A percentile compares a stretch with the other conserved stretches of the same genome.
phyloP scores from a whole-genome alignment of 805 yeast genomes.

The Pichia pseudocactophila region DNA sequence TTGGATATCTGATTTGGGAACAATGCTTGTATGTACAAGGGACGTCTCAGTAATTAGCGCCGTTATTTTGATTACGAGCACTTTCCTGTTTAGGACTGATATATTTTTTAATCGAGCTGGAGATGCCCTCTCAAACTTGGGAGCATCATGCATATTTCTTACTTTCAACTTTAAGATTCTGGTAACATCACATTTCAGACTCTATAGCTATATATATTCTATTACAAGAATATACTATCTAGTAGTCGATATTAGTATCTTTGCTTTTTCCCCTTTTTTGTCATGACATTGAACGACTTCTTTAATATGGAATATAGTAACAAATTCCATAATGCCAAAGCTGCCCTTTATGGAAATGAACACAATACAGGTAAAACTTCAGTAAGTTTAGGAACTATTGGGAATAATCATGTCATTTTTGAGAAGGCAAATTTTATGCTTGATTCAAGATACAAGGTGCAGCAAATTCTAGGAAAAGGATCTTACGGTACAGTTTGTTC shows the following conservation, averaged over 20 bases:
- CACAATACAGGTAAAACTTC: neutral
- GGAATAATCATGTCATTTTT: constrained; percentile 26
- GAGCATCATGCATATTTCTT: neutral
- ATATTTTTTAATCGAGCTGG: no score
- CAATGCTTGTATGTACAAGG: neutral
- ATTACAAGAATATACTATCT: no score
- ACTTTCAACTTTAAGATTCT: no score
- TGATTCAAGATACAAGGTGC: constrained; percentile 50
- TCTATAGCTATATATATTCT: no score
- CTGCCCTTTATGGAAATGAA: neutral
- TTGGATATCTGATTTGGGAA: neutral
- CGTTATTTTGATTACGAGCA: no score
- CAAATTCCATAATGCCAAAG: neutral
- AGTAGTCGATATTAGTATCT: no score
- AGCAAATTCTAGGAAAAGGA: constrained; percentile 65
- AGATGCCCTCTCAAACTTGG: no score
- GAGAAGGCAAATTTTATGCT: constrained; percentile 54
- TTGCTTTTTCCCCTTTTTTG: neutral
- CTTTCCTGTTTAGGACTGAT: no score
- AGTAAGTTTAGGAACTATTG: neutral
- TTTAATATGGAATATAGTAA: constrained; percentile 3
- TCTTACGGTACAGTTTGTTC: constrained; percentile 83
- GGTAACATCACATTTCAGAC: no score
- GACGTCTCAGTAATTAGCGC: neutral
- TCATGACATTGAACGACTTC: constrained; percentile 5